Evolutionary conservation across 2,329 filamentous ascomycete species (phyloP).

Genomic region (Aspergillus caelatus): DNA sequence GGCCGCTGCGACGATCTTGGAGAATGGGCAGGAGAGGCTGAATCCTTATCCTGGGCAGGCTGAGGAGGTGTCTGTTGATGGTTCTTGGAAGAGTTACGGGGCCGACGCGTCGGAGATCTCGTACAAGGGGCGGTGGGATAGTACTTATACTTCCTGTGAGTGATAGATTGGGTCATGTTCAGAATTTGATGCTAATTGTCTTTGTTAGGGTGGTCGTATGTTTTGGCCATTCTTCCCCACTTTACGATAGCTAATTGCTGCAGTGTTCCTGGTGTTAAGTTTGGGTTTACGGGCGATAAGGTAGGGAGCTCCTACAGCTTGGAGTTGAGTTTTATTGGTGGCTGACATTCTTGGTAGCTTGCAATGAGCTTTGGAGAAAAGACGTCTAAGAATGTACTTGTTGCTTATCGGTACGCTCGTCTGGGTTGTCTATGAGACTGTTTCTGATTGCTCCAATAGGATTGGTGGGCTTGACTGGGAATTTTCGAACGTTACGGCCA

Average conservation of each 20-base stretch:
- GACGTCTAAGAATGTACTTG: constrained; percentile 53
- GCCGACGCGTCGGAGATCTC: constrained; percentile 57
- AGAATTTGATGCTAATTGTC: not conserved
- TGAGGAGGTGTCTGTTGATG: constrained; percentile 29
- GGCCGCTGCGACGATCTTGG: constrained; percentile 39
- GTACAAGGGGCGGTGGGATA: constrained; percentile 66
- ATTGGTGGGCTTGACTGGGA: constrained; percentile 61
- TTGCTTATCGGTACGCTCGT: constrained; percentile 50
- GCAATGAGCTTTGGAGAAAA: constrained; percentile 58
- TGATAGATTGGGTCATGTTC: not conserved
- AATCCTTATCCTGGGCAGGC: constrained; percentile 43
- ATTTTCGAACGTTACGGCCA: constrained; percentile 62
- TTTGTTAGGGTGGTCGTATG: constrained; percentile 56
- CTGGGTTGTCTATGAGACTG: not conserved
- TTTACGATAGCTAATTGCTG: constrained; percentile 1
- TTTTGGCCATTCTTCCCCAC: constrained; percentile 16
- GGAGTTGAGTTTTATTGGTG: not conserved
- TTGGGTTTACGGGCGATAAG: constrained; percentile 57
- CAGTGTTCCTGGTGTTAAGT: constrained; percentile 55
- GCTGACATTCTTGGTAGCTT: constrained; percentile 31
- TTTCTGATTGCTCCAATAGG: constrained; percentile 30
- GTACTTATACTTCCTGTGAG: constrained; percentile 57
- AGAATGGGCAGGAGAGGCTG: constrained; percentile 46
- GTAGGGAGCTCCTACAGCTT: constrained; percentile 20
- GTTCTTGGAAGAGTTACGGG: constrained; percentile 52